phyloP scores from a whole-genome alignment of 805 yeast species.

The Wickerhamiella slavikovae region DNA sequence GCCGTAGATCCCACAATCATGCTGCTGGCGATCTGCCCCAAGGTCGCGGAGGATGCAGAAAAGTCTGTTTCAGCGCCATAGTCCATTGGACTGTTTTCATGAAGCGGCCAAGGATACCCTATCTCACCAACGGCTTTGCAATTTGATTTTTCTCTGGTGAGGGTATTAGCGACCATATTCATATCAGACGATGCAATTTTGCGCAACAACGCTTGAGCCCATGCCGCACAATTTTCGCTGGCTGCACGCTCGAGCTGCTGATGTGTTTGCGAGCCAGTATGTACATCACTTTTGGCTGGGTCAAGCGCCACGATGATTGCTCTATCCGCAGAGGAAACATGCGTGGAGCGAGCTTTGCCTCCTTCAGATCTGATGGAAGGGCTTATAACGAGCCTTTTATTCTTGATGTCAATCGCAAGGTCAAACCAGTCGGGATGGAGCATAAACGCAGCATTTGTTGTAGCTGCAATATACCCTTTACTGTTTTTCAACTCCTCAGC shows the following conservation, averaged over 20 bases:
- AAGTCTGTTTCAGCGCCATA: too few species aligned
- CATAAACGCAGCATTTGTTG: constrained; percentile 38
- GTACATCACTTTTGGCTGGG: too few species aligned
- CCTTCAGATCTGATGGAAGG: constrained; percentile 4
- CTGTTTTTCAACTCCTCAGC: constrained; percentile 29
- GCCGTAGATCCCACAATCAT: too few species aligned
- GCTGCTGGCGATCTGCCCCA: too few species aligned
- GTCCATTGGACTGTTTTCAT: too few species aligned
- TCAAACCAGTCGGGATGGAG: constrained; percentile 36
- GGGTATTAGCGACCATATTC: constrained; percentile 1
- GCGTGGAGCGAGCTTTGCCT: too few species aligned
- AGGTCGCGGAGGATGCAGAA: too few species aligned
- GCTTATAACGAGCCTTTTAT: constrained; percentile 18
- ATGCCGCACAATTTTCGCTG: constrained; percentile 2
- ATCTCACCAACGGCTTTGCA: too few species aligned
- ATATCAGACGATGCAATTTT: constrained; percentile 3
- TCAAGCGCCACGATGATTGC: too few species aligned
- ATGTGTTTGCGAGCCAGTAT: neutral
- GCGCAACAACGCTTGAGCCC: constrained; percentile 2
- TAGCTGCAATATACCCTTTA: constrained; percentile 35
- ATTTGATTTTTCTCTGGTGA: neutral
- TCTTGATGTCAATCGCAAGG: constrained; percentile 30
- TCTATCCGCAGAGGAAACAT: too few species aligned
- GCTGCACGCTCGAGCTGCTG: constrained; percentile 4
- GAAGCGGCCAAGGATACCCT: too few species aligned